A percentile compares a stretch with the other conserved stretches of the same genome.
Evolutionary conservation across 2,329 filamentous ascomycete species (phyloP).

Genomic region (Bipolaris oryzae): DNA sequence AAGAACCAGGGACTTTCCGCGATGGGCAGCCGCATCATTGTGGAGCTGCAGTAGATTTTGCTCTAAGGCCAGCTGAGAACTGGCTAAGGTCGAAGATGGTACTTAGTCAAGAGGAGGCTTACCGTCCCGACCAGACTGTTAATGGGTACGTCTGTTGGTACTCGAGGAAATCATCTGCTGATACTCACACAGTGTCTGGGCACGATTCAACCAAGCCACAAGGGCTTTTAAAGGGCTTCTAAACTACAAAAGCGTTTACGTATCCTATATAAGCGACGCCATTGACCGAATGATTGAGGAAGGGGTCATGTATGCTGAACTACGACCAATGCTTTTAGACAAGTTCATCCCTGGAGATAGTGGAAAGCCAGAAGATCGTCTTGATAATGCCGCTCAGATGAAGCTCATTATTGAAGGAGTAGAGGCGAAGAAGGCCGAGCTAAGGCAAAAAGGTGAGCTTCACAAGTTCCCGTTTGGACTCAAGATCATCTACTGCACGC

Average conservation of each 20-base stretch:
- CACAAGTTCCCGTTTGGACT: constrained; percentile 65
- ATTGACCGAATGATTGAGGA: constrained; percentile 68
- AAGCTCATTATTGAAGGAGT: constrained; percentile 54
- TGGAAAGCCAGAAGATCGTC: constrained; percentile 52
- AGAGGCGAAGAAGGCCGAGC: constrained; percentile 53
- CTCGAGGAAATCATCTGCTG: not conserved
- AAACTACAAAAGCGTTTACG: constrained; percentile 69
- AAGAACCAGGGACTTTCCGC: constrained; percentile 5
- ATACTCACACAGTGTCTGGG: constrained; percentile 54
- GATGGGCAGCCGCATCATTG: constrained; percentile 18
- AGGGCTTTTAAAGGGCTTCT: constrained; percentile 75
- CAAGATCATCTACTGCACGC: constrained; percentile 75
- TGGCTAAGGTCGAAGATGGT: constrained; percentile 70
- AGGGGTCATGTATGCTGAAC: constrained; percentile 73
- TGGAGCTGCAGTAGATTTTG: constrained; percentile 21
- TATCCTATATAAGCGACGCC: constrained; percentile 63
- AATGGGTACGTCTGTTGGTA: constrained; percentile 56
- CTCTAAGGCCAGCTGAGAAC: constrained; percentile 41
- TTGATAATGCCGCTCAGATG: constrained; percentile 67
- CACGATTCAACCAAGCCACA: constrained; percentile 71
- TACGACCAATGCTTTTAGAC: constrained; percentile 71
- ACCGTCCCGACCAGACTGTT: constrained; percentile 56
- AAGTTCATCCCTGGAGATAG: constrained; percentile 68
- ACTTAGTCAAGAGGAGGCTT: constrained; percentile 65
- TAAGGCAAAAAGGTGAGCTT: constrained; percentile 45